These are phyloP conservation scores for Rostrohypoxylon terebratum DNA, from an alignment of 495 filamentous ascomycete species.

Conservation along the genomic window DNA sequence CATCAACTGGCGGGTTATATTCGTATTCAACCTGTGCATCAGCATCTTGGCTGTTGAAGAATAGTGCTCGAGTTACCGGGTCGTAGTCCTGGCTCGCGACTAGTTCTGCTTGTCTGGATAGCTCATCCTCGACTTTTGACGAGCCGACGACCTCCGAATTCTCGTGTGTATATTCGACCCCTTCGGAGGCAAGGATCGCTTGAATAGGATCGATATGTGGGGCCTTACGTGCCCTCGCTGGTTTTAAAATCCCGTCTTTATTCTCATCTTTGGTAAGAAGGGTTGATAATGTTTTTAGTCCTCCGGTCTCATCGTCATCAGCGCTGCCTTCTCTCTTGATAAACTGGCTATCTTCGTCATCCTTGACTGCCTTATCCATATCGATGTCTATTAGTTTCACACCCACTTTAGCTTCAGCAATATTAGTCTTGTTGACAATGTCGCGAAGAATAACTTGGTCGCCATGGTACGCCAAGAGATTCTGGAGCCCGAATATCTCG, in stretches of 20 bases:
- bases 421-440: slow-evolving; percentile 97
- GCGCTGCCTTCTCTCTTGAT: slow-evolving; percentile 59
- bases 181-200: slow-evolving; percentile 87
- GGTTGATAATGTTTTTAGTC: slow-evolving; percentile 81
- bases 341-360: slow-evolving; percentile 56
- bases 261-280: slow-evolving; percentile 69
- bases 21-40: slow-evolving; percentile 64
- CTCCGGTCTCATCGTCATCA: slow-evolving; percentile 67
- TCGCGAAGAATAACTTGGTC: slow-evolving; percentile 85
- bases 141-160: slow-evolving; percentile 96
- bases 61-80: slow-evolving; percentile 51
- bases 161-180: slow-evolving; percentile 95
- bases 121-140: slow-evolving; percentile 81
- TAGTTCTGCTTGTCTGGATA: slow-evolving; percentile 80
- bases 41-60: slow-evolving; percentile 49
- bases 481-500: slow-evolving; percentile 91
- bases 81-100: slow-evolving; percentile 63
- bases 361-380: slow-evolving; percentile 69
- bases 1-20: slow-evolving; percentile 80
- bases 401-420: slow-evolving; percentile 90
- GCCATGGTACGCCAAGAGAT: slow-evolving; percentile 86
- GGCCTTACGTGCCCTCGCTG: slow-evolving; percentile 52
- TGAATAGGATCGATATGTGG: slow-evolving; percentile 78
- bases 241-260: slow-evolving; percentile 50
- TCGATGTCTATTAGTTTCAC: slow-evolving; percentile 83